Percentiles rank a stretch among this genome's conserved stretches.
phyloP scores from a whole-genome alignment of 1,139 yeast species.

The Blastobotrys buckinghamii region DNA sequence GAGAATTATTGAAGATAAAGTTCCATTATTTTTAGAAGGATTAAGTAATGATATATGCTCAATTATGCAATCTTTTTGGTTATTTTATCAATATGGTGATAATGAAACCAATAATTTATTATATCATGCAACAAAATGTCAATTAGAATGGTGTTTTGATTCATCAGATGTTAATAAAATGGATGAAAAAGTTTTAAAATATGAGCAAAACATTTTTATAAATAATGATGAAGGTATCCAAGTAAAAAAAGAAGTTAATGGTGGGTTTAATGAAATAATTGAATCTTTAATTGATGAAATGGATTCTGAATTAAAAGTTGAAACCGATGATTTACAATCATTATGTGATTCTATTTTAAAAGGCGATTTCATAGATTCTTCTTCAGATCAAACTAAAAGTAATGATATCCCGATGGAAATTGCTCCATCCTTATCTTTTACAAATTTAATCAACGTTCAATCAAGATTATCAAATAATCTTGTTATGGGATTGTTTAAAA shows the following conservation, averaged over 20 bases:
- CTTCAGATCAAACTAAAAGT: background rate
- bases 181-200: background rate
- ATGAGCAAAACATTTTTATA: background rate
- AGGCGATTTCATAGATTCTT: too few species aligned
- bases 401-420: conserved; percentile 16
- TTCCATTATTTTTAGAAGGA: conserved; percentile 20
- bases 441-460: conserved; percentile 14
- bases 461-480: conserved; percentile 18
- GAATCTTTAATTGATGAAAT: conserved; percentile 5
- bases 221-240: background rate
- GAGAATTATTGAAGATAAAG: conserved; percentile 5
- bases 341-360: background rate
- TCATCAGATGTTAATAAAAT: background rate
- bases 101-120: conserved; percentile 8
- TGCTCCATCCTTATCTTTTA: conserved; percentile 17
- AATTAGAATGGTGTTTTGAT: conserved; percentile 16
- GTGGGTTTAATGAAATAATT: background rate
- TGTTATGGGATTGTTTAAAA: conserved; percentile 15
- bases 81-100: conserved; percentile 17
- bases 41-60: conserved; percentile 22
- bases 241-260: background rate
- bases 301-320: background rate
- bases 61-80: conserved; percentile 19
- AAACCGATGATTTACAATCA: background rate
- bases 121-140: conserved; percentile 6